Evolutionary conservation across 1,284 basidiomycete species (phyloP).

Genomic region (Kwoniella shivajii): DNA sequence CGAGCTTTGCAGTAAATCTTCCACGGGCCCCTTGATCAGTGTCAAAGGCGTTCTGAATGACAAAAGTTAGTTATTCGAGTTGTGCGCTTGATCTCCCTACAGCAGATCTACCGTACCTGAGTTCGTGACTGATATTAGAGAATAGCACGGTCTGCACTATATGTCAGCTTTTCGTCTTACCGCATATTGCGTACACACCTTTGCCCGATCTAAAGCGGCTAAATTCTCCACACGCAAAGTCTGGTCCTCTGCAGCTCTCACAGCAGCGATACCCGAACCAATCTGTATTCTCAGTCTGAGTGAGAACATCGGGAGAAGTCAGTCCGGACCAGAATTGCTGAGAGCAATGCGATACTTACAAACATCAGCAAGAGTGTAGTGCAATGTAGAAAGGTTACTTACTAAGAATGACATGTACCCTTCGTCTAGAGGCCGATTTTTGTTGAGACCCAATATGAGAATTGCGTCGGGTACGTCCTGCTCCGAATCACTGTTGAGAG

Average conservation of each 20-base stretch:
- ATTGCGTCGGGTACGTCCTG: constrained; percentile 42
- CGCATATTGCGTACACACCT: constrained; percentile 19
- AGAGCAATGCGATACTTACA: background rate
- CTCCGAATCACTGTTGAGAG: constrained; percentile 45
- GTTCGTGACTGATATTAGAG: constrained; percentile 51
- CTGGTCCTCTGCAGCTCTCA: constrained; percentile 50
- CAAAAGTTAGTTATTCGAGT: background rate
- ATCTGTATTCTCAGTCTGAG: constrained; percentile 37
- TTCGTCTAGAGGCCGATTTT: constrained; percentile 46
- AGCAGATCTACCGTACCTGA: constrained; percentile 21
- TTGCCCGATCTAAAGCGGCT: constrained; percentile 52
- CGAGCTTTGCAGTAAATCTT: constrained; percentile 39
- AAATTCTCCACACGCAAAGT: constrained; percentile 50
- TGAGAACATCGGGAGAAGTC: background rate
- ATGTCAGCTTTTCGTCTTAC: background rate
- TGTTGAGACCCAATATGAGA: constrained; percentile 52
- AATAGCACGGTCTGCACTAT: constrained; percentile 35
- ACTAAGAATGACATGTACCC: constrained; percentile 49
- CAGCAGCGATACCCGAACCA: constrained; percentile 41
- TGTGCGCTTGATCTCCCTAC: background rate
- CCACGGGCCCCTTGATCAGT: constrained; percentile 46
- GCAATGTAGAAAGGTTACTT: constrained; percentile 9
- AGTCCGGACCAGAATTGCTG: constrained; percentile 8
- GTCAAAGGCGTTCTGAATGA: constrained; percentile 49
- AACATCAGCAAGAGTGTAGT: background rate